phyloP scores from a whole-genome alignment of 225 moss, liverwort and hornwort genomes.

The Takakia lepidozioides region DNA sequence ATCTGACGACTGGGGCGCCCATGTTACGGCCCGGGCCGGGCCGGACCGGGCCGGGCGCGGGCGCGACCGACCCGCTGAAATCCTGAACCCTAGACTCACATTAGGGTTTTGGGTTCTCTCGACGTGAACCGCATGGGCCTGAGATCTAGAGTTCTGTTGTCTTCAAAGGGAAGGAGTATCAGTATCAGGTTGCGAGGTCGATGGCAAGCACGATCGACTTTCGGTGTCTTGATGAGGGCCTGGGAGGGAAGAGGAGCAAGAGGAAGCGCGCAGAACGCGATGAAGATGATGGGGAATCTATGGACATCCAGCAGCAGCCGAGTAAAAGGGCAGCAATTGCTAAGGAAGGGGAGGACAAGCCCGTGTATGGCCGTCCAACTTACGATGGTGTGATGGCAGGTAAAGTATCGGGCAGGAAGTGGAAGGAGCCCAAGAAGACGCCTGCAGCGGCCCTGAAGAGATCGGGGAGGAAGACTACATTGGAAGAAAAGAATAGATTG shows the following conservation, averaged over 20 bases:
- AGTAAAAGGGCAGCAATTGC: slow-evolving; percentile 63
- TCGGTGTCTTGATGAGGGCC: slow-evolving; percentile 84
- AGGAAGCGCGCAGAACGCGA: slow-evolving; percentile 5
- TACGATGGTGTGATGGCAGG: slow-evolving; percentile 81
- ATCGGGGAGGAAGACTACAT: slow-evolving; percentile 59
- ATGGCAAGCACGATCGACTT: slow-evolving; percentile 73
- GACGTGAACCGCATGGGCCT: too few relatives aligned
- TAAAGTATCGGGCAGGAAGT: slow-evolving; percentile 85
- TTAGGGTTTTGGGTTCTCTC: too few relatives aligned
- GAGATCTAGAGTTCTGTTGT: too few relatives aligned
- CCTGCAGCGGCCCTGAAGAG: slow-evolving; percentile 69
- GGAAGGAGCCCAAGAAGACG: slow-evolving; percentile 64
- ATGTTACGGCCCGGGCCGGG: too few relatives aligned
- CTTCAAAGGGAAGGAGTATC: too few relatives aligned
- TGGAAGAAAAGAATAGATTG: slow-evolving; percentile 67
- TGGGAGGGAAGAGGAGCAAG: slow-evolving; percentile 56
- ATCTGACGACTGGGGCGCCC: too few relatives aligned
- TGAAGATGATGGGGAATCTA: slow-evolving; percentile 13
- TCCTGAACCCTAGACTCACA: too few relatives aligned
- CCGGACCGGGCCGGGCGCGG: too few relatives aligned
- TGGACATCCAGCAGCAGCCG: slow-evolving; percentile 42
- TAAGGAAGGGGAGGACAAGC: slow-evolving; percentile 45
- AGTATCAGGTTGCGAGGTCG: too few relatives aligned
- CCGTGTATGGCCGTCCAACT: slow-evolving; percentile 67
- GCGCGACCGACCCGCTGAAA: too few relatives aligned